Evolutionary conservation across 2,329 filamentous ascomycete genomes (phyloP), one percentile per base, ranked within the genome.

Genomic region (Pyrenophora seminiperda): DNA sequence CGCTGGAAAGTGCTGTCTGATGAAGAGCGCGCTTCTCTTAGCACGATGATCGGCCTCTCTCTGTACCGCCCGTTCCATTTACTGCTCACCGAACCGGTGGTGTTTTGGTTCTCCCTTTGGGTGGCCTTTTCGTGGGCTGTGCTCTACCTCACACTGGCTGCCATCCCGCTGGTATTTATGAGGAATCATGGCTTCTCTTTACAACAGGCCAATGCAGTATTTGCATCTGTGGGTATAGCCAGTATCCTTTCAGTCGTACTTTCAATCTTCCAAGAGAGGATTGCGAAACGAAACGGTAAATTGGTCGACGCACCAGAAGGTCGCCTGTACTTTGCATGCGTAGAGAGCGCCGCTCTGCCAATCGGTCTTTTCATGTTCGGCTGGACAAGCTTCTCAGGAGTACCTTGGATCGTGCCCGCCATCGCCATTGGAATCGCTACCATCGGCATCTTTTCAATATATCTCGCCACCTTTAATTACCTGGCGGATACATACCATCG

Each of bases 61-160:
- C 73, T 93, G 5, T 85, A 84, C 56, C 83, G 91, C 0, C 91
- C 91, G 0, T 95, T 96, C 70, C 84, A 86, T 63, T 80, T 92
- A 1, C 82, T 92, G 13, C 75, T 87, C 58, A 91, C 88, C 0
- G 89, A 92, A 59, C 86, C 88, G 0, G 86, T 91, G 7, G 88
- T 92, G 11, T 91, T 91, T 73, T 91, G 84, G 76, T 97, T 97
- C 76, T 91, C 88, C 0, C 78, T 96, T 0, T 97, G 92, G 92
- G 87, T 91, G 1, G 82, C 90, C 0, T 97, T 97, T 71, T 87
- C 87, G 15, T 97, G 92, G 92, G 91, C 88, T 0, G 83, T 96
- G 0, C 81, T 97, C 0, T 97, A 96, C 71, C 77, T 96, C 14
- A 90, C 88, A 10, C 93, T 96, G 61, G 84, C 84, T 11, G 88